Base-by-base conservation (phyloP, 2,329 filamentous ascomycete species). In the Fusarium torulosum region DNA sequence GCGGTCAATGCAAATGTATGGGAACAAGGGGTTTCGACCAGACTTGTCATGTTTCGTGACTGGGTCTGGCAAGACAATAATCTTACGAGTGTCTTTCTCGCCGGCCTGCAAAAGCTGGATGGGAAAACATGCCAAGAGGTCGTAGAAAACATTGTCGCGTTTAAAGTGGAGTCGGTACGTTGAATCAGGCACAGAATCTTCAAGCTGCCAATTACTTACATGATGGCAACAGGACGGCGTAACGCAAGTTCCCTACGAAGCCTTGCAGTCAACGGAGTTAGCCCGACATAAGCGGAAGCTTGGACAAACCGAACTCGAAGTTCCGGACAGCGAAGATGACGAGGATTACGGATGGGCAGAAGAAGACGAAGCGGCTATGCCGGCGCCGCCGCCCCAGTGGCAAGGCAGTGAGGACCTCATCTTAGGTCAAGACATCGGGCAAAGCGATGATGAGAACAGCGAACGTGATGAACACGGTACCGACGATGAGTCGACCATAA, bases 41-140 rank as follows among this genome's bases (percentile, higher is more conserved):
- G 93, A 53, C 77, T 97, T 63, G 90, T 91, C 23, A 78, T 97
- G 33, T 97, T 96, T 77, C 86, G 91, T 72, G 93, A 97, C 79
- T 94, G 88, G 86, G 85, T 82, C 63, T 86, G 84, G 79, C 78
- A 80, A 52, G 78, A 79, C 42, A 79, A 79, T 43, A 78, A 77
- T 19, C 79, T 82, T 23, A 81, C 82, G 61, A 83, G 84, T 68
- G 78, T 86, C 42, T 84, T 87, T 58, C 83, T 91, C 68, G 87
- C 84, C 13, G 89, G 88, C 49, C 79, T 93, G 13, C 85, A 91
- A 73, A 93, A 91, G 76, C 77, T 86, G 37, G 84, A 87, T 67
- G 89, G 90, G 9, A 85, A 82, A 71, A 72, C 73, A 3, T 75
- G 75, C 23, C 69, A 76, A 20, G 78, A 80, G 25, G 75, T 75